Evolutionary conservation across 176 grass and related monocot species (phyloP).

Genomic region (Ensete ventricosum): DNA sequence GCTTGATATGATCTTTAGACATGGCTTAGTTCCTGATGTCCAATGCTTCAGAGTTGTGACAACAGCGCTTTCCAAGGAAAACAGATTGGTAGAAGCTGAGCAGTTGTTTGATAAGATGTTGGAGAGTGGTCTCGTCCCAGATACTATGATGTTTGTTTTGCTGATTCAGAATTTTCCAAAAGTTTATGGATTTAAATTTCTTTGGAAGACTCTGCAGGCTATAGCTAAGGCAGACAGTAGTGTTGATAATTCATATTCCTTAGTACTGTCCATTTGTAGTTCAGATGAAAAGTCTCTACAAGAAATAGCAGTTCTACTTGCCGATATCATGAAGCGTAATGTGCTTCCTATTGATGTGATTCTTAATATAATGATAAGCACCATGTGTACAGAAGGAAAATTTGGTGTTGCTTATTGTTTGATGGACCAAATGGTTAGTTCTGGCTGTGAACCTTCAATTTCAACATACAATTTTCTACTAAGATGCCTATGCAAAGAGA

Average conservation of each 20-base stretch:
- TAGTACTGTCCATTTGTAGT: neutral
- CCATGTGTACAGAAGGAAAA: slow-evolving; percentile 26
- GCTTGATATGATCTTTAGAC: neutral
- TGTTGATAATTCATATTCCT: neutral
- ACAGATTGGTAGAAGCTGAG: slow-evolving; percentile 12
- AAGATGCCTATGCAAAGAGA: slow-evolving; percentile 21
- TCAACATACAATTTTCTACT: slow-evolving; percentile 29
- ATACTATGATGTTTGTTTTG: slow-evolving; percentile 14
- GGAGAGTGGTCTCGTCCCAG: slow-evolving; percentile 5
- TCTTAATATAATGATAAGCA: slow-evolving; percentile 30
- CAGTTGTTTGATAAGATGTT: slow-evolving; percentile 21
- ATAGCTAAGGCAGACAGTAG: slow-evolving; percentile 9
- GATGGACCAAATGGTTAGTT: slow-evolving; percentile 29
- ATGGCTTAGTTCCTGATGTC: slow-evolving; percentile 5
- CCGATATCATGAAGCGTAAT: slow-evolving; percentile 25
- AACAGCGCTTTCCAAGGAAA: slow-evolving; percentile 10
- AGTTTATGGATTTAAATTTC: neutral
- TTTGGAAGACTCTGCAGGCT: slow-evolving; percentile 14
- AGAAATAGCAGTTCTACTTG: slow-evolving; percentile 19
- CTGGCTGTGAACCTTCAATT: slow-evolving; percentile 25
- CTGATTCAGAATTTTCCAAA: slow-evolving; percentile 9
- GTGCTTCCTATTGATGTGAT: slow-evolving; percentile 25
- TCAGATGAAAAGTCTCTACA: slow-evolving; percentile 23
- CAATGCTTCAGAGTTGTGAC: slow-evolving; percentile 12
- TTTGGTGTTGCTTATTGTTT: slow-evolving; percentile 23